Evolutionary conservation across 2,329 filamentous ascomycete genomes (phyloP).

Genomic region (Hyphodiscus sp.): DNA sequence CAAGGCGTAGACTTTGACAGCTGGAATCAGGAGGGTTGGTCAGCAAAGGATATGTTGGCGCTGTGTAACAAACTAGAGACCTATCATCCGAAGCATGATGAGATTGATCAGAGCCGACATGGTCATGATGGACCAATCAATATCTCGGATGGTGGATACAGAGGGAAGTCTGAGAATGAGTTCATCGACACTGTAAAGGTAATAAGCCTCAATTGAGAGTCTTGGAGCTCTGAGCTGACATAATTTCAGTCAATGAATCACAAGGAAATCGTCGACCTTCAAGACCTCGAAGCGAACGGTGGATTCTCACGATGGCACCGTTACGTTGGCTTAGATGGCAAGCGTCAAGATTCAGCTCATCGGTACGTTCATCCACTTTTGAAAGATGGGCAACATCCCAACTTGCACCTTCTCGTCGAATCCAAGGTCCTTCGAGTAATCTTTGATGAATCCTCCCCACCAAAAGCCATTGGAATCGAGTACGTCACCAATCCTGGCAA

Average conservation of each 20-base stretch:
- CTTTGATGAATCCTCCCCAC: conserved; percentile 41
- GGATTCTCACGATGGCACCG: conserved; percentile 29
- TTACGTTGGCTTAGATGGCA: conserved; percentile 45
- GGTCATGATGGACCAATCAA: conserved; percentile 49
- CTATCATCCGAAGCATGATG: conserved; percentile 31
- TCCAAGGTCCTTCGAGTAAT: conserved; percentile 43
- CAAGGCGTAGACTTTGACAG: conserved; percentile 43
- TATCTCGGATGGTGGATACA: conserved; percentile 45
- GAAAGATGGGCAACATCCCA: conserved; percentile 42
- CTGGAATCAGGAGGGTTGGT: conserved; percentile 44
- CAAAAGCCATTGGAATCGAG: conserved; percentile 51
- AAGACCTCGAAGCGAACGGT: conserved; percentile 35
- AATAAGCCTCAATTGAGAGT: not conserved
- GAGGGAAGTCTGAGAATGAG: conserved; percentile 37
- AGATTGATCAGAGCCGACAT: conserved; percentile 34
- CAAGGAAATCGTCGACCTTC: conserved; percentile 45
- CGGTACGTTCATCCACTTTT: conserved; percentile 48
- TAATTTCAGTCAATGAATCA: conserved; percentile 35
- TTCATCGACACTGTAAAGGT: conserved; percentile 43
- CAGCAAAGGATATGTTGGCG: conserved; percentile 43
- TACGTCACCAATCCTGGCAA: conserved; percentile 44
- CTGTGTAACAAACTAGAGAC: conserved; percentile 53
- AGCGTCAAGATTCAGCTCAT: conserved; percentile 52
- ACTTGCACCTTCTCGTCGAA: conserved; percentile 53
- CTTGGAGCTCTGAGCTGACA: not conserved